These are phyloP conservation scores for Scheffersomyces parashehatae DNA, from an alignment of 1,139 yeast species.

Conservation along the genomic window DNA sequence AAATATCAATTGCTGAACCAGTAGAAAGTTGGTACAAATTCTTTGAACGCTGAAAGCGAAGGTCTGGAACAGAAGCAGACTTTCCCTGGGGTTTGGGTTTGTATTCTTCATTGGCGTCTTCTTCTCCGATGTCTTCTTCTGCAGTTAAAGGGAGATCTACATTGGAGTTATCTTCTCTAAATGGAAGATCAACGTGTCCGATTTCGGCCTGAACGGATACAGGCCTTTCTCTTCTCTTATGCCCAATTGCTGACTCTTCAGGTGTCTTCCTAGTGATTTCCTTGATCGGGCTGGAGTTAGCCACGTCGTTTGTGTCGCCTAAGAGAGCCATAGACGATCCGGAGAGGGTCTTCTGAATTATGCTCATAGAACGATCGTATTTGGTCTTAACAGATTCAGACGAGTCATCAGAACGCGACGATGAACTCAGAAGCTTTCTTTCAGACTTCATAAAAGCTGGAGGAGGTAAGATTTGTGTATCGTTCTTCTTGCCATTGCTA, in stretches of 20 bases:
- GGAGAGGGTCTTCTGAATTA: conserved; percentile 31
- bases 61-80: conserved; percentile 29
- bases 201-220: conserved; percentile 33
- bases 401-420: conserved; percentile 18
- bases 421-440: conserved; percentile 10
- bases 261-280: conserved; percentile 12
- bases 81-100: conserved; percentile 5
- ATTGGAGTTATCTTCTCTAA: too few relatives aligned
- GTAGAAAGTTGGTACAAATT: conserved; percentile 29
- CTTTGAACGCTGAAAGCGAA: conserved; percentile 12
- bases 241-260: conserved; percentile 4
- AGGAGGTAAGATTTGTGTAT: not conserved
- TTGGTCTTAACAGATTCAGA: conserved; percentile 19
- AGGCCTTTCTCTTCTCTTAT: conserved; percentile 23
- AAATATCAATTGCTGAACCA: conserved; percentile 44
- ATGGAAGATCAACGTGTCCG: conserved; percentile 8
- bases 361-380: conserved; percentile 24
- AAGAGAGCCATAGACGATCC: conserved; percentile 10
- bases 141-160: too few relatives aligned
- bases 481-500: not conserved
- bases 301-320: not conserved
- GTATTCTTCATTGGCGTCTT: conserved; percentile 4
- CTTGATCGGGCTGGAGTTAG: conserved; percentile 7
- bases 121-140: not conserved
- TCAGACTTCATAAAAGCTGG: not conserved